These are phyloP conservation scores for Crithidia brevicula DNA, from an alignment of 208 protist genomes.

Conservation along the genomic window DNA sequence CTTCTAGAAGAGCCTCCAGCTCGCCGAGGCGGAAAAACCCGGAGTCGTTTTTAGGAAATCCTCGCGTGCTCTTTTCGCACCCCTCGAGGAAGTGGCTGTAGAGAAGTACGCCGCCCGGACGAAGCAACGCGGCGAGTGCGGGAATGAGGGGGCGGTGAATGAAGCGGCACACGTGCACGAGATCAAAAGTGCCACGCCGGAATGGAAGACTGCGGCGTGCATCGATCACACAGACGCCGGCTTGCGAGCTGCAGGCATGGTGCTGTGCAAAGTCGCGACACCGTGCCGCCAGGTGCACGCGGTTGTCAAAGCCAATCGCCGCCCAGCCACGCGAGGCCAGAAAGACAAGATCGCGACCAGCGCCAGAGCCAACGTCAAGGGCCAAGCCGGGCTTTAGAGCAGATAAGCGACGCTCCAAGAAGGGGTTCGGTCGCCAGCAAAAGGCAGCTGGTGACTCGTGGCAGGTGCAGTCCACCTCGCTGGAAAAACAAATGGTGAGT, in stretches of 20 bases:
- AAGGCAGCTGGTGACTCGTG: neutral
- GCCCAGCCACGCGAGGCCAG: conserved; percentile 49
- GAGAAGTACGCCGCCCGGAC: conserved; percentile 38
- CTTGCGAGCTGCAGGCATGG: neutral
- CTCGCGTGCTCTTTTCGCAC: conserved; percentile 38
- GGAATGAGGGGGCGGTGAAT: conserved; percentile 40
- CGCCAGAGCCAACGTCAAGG: conserved; percentile 48
- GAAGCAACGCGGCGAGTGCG: conserved; percentile 19
- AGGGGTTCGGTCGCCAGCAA: conserved; percentile 46
- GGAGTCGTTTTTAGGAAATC: conserved; percentile 33
- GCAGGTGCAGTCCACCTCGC: conserved; percentile 7
- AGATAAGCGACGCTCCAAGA: conserved; percentile 27
- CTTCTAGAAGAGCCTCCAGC: conserved; percentile 31
- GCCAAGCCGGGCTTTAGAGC: conserved; percentile 25
- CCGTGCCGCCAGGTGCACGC: conserved; percentile 24
- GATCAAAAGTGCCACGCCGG: conserved; percentile 28
- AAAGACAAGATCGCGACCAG: conserved; percentile 51
- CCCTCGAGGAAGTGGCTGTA: conserved; percentile 69
- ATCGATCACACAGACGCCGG: conserved; percentile 22
- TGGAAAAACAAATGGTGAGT: conserved; percentile 2
- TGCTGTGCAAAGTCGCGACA: conserved; percentile 18
- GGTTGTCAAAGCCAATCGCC: conserved; percentile 55
- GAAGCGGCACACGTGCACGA: conserved; percentile 62
- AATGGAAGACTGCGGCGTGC: conserved; percentile 25
- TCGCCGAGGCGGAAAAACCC: conserved; percentile 46